Conservation (phyloP, 306 rosid species). For the Cicer judaicum region DNA sequence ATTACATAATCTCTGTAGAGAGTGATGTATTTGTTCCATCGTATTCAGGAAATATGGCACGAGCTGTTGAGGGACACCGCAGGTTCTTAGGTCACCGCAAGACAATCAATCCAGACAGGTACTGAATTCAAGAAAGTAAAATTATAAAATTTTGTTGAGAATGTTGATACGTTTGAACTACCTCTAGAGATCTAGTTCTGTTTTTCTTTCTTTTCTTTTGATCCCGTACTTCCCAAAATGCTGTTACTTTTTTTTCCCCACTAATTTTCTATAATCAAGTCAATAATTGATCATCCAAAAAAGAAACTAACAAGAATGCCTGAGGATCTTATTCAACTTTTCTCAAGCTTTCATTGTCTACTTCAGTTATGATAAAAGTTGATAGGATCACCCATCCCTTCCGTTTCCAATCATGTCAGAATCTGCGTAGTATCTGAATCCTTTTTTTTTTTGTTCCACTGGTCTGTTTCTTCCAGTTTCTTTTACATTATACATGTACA, state of each 20-base stretch:
- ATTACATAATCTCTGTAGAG: constrained; percentile 86
- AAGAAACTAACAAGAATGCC: not conserved
- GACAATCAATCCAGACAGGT: constrained; percentile 90
- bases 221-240: constrained; percentile 11
- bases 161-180: constrained; percentile 22
- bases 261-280: not conserved
- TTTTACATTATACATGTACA: not conserved
- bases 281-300: not conserved
- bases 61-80: constrained; percentile 97
- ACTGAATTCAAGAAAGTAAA: constrained; percentile 32
- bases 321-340: constrained; percentile 1
- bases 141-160: not conserved
- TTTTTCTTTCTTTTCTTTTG: constrained; percentile 12
- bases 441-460: not conserved
- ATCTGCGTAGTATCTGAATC: not conserved
- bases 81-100: constrained; percentile 88
- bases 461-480: not conserved
- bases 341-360: constrained; percentile 12
- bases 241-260: not conserved
- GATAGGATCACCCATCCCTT: not conserved
- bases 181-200: constrained; percentile 13
- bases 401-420: not conserved
- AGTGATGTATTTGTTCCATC: constrained; percentile 90
- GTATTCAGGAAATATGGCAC: constrained; percentile 93
- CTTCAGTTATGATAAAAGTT: not conserved